These are phyloP conservation scores for Aotearoamyces nothofagi DNA, from an alignment of 2,329 filamentous ascomycete genomes.

Conservation along the genomic window DNA sequence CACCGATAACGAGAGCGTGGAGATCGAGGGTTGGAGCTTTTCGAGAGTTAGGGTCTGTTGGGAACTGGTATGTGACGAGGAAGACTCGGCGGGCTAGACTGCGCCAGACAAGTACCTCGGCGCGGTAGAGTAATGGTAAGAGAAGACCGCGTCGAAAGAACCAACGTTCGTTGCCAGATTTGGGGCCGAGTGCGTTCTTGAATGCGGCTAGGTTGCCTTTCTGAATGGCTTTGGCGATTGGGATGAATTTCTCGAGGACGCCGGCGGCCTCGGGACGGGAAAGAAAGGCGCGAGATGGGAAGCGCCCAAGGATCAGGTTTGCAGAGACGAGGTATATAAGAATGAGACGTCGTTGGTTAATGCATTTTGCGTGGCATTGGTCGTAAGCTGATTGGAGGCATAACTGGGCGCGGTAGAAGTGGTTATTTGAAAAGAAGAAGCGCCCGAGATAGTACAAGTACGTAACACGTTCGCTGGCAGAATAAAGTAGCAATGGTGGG, in stretches of 20 bases:
- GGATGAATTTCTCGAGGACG: slow-evolving; percentile 51
- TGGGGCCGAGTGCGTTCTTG: slow-evolving; percentile 46
- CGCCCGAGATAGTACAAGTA: slow-evolving; percentile 91
- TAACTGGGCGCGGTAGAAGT: slow-evolving; percentile 63
- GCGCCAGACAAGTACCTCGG: slow-evolving; percentile 74
- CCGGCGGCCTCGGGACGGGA: slow-evolving; percentile 53
- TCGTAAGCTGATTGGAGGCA: slow-evolving; percentile 69
- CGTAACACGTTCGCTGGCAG: slow-evolving; percentile 74
- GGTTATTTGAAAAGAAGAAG: slow-evolving; percentile 73
- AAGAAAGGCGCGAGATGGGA: slow-evolving; percentile 55
- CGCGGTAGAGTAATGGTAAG: slow-evolving; percentile 58
- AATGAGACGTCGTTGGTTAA: slow-evolving; percentile 62
- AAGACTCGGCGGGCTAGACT: slow-evolving; percentile 67
- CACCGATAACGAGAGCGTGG: slow-evolving; percentile 47
- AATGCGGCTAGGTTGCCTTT: slow-evolving; percentile 63
- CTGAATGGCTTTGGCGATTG: slow-evolving; percentile 57
- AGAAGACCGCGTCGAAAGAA: slow-evolving; percentile 63
- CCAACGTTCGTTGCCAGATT: slow-evolving; percentile 46
- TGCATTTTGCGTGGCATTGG: slow-evolving; percentile 59
- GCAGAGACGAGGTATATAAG: slow-evolving; percentile 71
- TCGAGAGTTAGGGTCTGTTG: slow-evolving; percentile 36
- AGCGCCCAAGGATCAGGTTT: slow-evolving; percentile 73
- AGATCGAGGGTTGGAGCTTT: slow-evolving; percentile 65
- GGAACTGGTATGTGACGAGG: slow-evolving; percentile 60
- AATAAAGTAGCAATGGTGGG: slow-evolving; percentile 67